These are phyloP conservation scores for Ceriops tagal DNA, from an alignment of 345 rosid species.

Conservation along the genomic window DNA sequence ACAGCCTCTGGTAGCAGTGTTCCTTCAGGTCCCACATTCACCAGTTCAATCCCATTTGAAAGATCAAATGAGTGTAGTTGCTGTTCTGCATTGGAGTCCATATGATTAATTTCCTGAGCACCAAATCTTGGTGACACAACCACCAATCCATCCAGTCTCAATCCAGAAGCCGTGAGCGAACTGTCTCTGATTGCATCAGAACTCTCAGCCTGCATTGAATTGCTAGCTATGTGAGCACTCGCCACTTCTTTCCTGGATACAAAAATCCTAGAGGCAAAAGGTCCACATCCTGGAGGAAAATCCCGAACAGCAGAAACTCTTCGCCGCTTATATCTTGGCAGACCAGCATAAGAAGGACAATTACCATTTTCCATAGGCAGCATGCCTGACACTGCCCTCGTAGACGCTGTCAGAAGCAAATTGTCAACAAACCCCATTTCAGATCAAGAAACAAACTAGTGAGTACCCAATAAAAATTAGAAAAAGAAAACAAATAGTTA, in stretches of 20 bases:
- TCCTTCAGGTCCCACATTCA: constrained; percentile 1
- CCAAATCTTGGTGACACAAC: background rate
- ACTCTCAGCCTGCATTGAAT: background rate
- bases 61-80: background rate
- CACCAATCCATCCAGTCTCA: constrained; percentile 6
- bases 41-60: background rate
- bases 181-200: constrained; percentile 6
- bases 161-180: background rate
- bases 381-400: constrained; percentile 20
- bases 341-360: constrained; percentile 13
- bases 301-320: constrained; percentile 45
- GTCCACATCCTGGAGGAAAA: constrained; percentile 52
- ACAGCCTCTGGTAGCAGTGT: constrained; percentile 9
- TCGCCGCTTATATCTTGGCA: constrained; percentile 40
- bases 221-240: background rate
- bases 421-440: constrained; percentile 40
- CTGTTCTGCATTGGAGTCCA: constrained; percentile 14
- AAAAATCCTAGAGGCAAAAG: constrained; percentile 13
- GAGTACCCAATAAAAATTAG: background rate
- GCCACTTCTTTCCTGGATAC: constrained; percentile 11
- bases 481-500: background rate
- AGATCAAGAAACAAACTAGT: constrained; percentile 16
- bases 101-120: constrained; percentile 3
- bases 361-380: constrained; percentile 24
- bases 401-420: constrained; percentile 30